phyloP scores from a whole-genome alignment of 257 asterid genomes.

The Scutellaria barbata region DNA sequence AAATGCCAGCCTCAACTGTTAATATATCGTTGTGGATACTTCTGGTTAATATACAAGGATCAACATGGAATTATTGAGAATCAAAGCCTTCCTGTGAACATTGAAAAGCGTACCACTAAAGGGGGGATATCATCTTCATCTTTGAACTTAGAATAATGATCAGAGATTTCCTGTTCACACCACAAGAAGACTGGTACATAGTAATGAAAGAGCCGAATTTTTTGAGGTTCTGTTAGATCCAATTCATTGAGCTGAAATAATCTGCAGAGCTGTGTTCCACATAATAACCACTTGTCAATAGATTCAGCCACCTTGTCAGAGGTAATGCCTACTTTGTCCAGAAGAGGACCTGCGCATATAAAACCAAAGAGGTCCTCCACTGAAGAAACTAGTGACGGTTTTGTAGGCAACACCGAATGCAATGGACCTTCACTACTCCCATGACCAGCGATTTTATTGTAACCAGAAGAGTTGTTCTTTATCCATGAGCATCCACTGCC shows the following conservation, averaged over 20 bases:
- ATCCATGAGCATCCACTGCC: constrained; percentile 68
- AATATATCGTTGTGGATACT: neutral
- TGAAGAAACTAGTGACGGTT: constrained; percentile 62
- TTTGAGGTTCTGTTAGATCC: constrained; percentile 74
- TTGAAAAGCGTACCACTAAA: constrained; percentile 64
- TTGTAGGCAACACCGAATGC: constrained; percentile 47
- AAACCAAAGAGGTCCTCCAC: constrained; percentile 76
- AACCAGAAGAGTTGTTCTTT: constrained; percentile 45
- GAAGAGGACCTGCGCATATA: constrained; percentile 81
- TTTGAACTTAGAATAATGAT: constrained; percentile 61
- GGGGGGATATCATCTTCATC: constrained; percentile 85
- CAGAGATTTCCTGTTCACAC: constrained; percentile 85
- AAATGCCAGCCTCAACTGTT: constrained; percentile 29
- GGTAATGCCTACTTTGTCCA: constrained; percentile 63
- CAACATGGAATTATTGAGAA: constrained; percentile 16
- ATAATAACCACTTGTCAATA: constrained; percentile 83
- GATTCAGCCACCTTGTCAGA: constrained; percentile 80
- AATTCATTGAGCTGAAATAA: constrained; percentile 78
- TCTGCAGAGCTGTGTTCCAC: constrained; percentile 82
- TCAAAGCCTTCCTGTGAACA: constrained; percentile 25
- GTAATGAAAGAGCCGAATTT: constrained; percentile 83
- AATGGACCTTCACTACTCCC: constrained; percentile 51
- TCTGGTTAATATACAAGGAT: constrained; percentile 8
- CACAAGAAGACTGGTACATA: constrained; percentile 94
- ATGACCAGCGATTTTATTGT: constrained; percentile 35